Percentiles rank a stretch among this genome's conserved stretches.
Evolutionary conservation across 768 basidiomycete species (phyloP).

Genomic region (Gautieria morchelliformis): DNA sequence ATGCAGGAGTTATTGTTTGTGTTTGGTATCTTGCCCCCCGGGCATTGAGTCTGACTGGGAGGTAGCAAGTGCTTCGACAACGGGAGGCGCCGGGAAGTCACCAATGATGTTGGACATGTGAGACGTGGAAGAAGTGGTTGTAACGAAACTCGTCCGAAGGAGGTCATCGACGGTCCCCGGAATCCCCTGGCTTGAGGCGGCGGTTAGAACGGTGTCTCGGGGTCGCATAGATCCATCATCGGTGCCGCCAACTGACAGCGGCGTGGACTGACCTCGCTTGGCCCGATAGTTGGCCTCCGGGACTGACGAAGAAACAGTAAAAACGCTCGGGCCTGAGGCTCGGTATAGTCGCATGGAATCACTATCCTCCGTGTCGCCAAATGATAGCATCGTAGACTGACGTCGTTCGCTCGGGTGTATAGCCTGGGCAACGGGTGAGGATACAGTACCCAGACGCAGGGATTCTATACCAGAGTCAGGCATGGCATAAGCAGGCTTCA

Average conservation of each 20-base stretch:
- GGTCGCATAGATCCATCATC: background rate
- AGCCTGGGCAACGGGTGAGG: background rate
- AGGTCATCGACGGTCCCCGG: background rate
- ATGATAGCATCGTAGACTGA: conserved; percentile 1
- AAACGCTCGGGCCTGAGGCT: background rate
- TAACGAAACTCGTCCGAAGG: conserved; percentile 1
- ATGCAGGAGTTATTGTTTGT: background rate
- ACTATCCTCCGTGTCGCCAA: background rate
- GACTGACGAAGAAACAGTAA: background rate
- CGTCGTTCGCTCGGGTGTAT: background rate
- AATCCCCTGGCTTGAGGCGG: background rate
- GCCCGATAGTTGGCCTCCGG: background rate
- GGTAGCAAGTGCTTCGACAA: background rate
- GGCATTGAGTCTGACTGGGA: background rate
- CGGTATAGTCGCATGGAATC: background rate
- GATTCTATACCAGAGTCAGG: background rate
- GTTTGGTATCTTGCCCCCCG: background rate
- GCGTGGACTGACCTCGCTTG: background rate
- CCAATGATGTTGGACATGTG: background rate
- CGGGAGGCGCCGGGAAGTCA: conserved; percentile 4
- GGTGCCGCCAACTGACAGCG: background rate
- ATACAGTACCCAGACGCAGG: conserved; percentile 1
- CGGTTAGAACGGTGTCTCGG: conserved; percentile 2
- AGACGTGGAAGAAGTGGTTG: background rate
- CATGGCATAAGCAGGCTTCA: background rate